Base-by-base conservation (phyloP, 2,329 filamentous ascomycete species). In the Colletotrichum coccodes region DNA sequence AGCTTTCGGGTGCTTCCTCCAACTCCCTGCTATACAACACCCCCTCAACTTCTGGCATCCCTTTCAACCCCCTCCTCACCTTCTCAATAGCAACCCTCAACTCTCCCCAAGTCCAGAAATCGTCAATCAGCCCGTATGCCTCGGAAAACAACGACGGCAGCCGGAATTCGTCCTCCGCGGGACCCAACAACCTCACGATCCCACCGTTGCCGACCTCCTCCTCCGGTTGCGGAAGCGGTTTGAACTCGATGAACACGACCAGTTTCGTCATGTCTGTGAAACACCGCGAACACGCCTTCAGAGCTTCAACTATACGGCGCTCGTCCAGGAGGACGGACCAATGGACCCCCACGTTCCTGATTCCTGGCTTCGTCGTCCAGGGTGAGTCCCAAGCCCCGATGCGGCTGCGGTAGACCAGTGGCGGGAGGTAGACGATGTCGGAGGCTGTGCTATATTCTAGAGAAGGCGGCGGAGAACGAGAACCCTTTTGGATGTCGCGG, bases 71-170 rank as follows among this genome's bases (percentile, higher is more conserved):
- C 40, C 16, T 68, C 49, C 34, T 65, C 12, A 68, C 65, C 54
- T 42, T 59, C 4, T 60, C 49, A 3, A 68, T 36, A 3, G 65
- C 65, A n/a, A 12, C 3, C 21, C 34, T 60, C 61, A 60, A 9
- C 61, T 68, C 65, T 5, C 65, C 65, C 65, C 65, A 68, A 4
- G 65, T 68, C 65, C 65, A 68, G n/a, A 54, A 68, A 7, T 68
- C 65, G 46, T 68, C 65, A 54, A 60, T 36, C 40, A 68, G 30
- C 38, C 65, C 54, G 23, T 50, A 40, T 47, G 47, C 49, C 49
- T 50, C 65, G 18, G 61, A 40, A 42, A 40, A 68, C n/a, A 65
- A 23, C 30, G 40, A 53, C 30, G 65, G 65, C 61, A 68, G 23
- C 28, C 61, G 53, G 18, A 36, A 68, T 1, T 65, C 65, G 40